These are phyloP conservation scores for Datisca glomerata DNA, from an alignment of 306 rosid genomes.

Conservation along the genomic window DNA sequence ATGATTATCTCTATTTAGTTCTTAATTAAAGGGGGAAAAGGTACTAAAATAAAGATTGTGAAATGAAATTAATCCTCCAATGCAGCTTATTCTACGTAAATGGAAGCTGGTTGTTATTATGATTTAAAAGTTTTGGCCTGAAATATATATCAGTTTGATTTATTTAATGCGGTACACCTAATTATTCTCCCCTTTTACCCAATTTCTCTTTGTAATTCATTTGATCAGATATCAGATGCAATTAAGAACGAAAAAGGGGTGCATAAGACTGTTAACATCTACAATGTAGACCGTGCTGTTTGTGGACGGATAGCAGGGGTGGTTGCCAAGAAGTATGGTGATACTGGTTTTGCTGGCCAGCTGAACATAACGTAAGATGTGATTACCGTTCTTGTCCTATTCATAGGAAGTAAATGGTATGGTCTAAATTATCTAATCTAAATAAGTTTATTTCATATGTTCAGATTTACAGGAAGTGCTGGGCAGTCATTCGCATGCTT, in stretches of 20 bases:
- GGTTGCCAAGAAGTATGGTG: conserved; percentile 93
- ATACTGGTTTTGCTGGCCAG: conserved; percentile 96
- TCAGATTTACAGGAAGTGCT: conserved; percentile 92
- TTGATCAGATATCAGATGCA: conserved; percentile 70
- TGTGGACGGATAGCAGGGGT: conserved; percentile 91
- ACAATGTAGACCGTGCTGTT: conserved; percentile 80
- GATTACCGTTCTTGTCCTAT: too few relatives aligned
- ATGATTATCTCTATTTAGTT: too few relatives aligned
- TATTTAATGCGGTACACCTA: too few relatives aligned
- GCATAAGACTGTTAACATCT: conserved; percentile 52
- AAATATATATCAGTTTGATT: not conserved
- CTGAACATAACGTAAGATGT: conserved; percentile 73
- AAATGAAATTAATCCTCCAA: too few relatives aligned
- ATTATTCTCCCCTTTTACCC: too few relatives aligned
- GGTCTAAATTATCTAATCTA: conserved; percentile 9
- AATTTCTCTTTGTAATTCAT: not conserved
- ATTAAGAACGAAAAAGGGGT: conserved; percentile 72
- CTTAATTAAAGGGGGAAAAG: too few relatives aligned
- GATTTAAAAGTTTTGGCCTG: not conserved
- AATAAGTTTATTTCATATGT: conserved; percentile 13
- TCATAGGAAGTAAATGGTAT: too few relatives aligned
- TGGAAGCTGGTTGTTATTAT: too few relatives aligned
- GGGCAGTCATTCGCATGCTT: conserved; percentile 98
- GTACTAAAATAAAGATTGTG: too few relatives aligned
- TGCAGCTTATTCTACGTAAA: too few relatives aligned